Percentiles rank a stretch among this genome's conserved stretches.
Evolutionary conservation across 495 filamentous ascomycete genomes (phyloP).

Genomic region (Aspergillus bertholletiae): DNA sequence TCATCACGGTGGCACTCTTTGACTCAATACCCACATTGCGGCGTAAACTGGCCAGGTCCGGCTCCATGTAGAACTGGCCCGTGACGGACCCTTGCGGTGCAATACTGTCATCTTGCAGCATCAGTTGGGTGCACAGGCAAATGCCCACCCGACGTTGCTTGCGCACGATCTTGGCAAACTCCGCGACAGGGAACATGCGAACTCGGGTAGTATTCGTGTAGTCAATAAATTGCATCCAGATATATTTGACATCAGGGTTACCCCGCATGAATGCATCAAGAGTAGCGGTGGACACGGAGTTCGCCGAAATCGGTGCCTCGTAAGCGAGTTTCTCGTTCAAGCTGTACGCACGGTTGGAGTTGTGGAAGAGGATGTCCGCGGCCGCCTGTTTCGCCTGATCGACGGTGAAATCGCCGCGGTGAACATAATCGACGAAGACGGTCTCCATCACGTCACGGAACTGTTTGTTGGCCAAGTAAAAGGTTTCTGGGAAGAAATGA

Average conservation of each 20-base stretch:
- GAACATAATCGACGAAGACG: conserved; percentile 62
- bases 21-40: conserved; percentile 48
- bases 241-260: conserved; percentile 44
- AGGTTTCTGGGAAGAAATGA: conserved; percentile 81
- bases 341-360: conserved; percentile 64
- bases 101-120: conserved; percentile 50
- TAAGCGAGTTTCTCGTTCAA: conserved; percentile 30
- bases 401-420: conserved; percentile 51
- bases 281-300: conserved; percentile 1
- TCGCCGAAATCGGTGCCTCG: background rate
- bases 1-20: conserved; percentile 55
- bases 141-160: conserved; percentile 53
- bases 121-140: conserved; percentile 47
- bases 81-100: conserved; percentile 35
- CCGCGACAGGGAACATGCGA: conserved; percentile 64
- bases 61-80: conserved; percentile 59
- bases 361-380: conserved; percentile 63
- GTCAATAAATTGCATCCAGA: conserved; percentile 77
- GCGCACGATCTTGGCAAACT: conserved; percentile 56
- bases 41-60: conserved; percentile 55
- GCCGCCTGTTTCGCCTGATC: conserved; percentile 58
- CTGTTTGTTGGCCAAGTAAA: conserved; percentile 72
- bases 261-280: conserved; percentile 24
- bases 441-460: conserved; percentile 70
- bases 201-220: conserved; percentile 68